Conservation (phyloP, 1,139 yeast species). For the Hyphopichia buzzinii region DNA sequence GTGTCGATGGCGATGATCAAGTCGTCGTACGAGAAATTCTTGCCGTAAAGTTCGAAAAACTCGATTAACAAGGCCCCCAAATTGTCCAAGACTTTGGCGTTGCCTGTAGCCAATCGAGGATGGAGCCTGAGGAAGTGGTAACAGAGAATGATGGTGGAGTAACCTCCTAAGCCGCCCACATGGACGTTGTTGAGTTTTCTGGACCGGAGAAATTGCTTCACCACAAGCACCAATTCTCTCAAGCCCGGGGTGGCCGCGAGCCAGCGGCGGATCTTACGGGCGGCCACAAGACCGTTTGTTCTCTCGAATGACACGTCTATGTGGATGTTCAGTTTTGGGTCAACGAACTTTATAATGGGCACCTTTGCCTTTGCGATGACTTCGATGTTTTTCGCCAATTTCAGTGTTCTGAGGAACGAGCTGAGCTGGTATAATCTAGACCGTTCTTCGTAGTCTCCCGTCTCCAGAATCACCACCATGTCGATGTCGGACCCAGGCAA, state of each 20-base stretch:
- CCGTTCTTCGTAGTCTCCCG: slow-evolving; percentile 66
- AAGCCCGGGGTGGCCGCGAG: slow-evolving; percentile 71
- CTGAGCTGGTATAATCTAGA: slow-evolving; percentile 73
- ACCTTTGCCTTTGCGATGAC: slow-evolving; percentile 92
- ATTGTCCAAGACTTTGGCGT: slow-evolving; percentile 69
- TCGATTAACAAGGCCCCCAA: slow-evolving; percentile 87
- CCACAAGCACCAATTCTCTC: slow-evolving; percentile 77
- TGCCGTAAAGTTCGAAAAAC: slow-evolving; percentile 93
- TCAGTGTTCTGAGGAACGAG: slow-evolving; percentile 59
- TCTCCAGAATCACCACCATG: slow-evolving; percentile 74
- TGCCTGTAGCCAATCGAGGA: slow-evolving; percentile 69
- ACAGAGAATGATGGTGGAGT: slow-evolving; percentile 83
- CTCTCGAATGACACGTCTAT: slow-evolving; percentile 93
- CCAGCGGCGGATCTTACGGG: slow-evolving; percentile 78
- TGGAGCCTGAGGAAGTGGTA: slow-evolving; percentile 80
- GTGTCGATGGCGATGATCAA: slow-evolving; percentile 64
- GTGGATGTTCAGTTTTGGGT: slow-evolving; percentile 66
- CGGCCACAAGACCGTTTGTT: slow-evolving; percentile 83
- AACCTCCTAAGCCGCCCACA: slow-evolving; percentile 95
- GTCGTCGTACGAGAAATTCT: slow-evolving; percentile 82
- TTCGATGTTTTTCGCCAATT: slow-evolving; percentile 71
- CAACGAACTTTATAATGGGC: slow-evolving; percentile 92
- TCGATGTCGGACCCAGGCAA: slow-evolving; percentile 97
- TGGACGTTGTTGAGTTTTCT: slow-evolving; percentile 88
- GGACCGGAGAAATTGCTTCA: slow-evolving; percentile 83